Conservation (phyloP, 768 basidiomycete species). For the Rossbeevera mucosa region DNA sequence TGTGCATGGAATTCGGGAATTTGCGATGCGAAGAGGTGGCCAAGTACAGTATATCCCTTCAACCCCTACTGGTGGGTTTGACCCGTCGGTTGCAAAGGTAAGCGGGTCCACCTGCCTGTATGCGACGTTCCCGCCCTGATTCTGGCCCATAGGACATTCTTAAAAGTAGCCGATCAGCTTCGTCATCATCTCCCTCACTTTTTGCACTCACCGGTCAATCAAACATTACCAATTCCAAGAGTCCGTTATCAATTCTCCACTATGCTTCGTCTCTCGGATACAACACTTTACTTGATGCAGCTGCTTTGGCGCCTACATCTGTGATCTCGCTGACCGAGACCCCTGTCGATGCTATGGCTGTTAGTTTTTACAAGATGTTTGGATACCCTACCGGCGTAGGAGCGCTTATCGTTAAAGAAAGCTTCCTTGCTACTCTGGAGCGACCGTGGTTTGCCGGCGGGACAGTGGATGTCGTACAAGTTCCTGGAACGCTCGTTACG, state of each 20-base stretch:
- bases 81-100: conserved; percentile 57
- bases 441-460: conserved; percentile 87
- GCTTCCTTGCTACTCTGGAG: conserved; percentile 54
- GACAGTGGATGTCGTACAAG: conserved; percentile 78
- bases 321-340: conserved; percentile 58
- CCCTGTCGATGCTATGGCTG: conserved; percentile 75
- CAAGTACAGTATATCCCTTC: conserved; percentile 61
- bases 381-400: conserved; percentile 85
- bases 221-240: conserved; percentile 76
- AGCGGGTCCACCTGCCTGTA: conserved; percentile 12
- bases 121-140: conserved; percentile 12
- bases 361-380: conserved; percentile 90
- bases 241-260: conserved; percentile 55
- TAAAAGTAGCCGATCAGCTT: conserved; percentile 42
- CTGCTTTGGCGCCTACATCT: conserved; percentile 73
- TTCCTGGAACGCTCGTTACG: conserved; percentile 68
- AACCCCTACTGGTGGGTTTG: conserved; percentile 61
- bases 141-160: conserved; percentile 46
- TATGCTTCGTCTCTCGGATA: conserved; percentile 69
- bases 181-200: conserved; percentile 43
- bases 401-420: conserved; percentile 69
- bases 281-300: conserved; percentile 73
- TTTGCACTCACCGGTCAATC: conserved; percentile 79
- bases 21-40: conserved; percentile 53
- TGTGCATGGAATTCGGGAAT: conserved; percentile 77